Evolutionary conservation across 352 stramenopile genomes (phyloP), one percentile per base, ranked within the genome.

Genomic region (Phytopythium montanum): DNA sequence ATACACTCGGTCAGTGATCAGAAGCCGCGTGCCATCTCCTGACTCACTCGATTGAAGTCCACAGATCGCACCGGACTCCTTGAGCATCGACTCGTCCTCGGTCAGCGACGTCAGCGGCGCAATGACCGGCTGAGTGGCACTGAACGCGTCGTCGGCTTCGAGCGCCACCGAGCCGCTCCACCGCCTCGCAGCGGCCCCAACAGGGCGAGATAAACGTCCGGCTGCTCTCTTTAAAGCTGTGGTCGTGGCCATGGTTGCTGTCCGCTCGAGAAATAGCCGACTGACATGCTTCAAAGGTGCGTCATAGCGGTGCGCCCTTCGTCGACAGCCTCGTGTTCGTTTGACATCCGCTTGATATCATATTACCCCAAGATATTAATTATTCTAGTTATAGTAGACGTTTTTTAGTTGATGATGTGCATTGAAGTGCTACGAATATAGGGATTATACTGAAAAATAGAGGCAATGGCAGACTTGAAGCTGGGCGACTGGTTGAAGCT

Each of bases 81-180:
- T 83, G 63, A 94, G 91, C 81, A 94, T 90, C 26, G 74, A 59
- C 54, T 94, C 84, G 16, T 94, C 84, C 34, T 91, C 84, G 3
- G 78, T 88, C 21, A 94, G 68, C 49, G 87, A 41, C 13, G 79
- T 89, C 13, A 94, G 73, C 34, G 84, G 84, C 65, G 31, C 28
- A 59, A 45, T 28, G 13, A 44, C 52, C 1, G 51, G 23, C 36
- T 12, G 26, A 1, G 56, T 23, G 60, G 56, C 51, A 60, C 54
- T 23, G n/a, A 49, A 21, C 26, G n/a, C 52, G 5, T 58, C 33
- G 23, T 48, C 52, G 52, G 16, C 36, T 13, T 58, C 52, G 13
- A 58, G 14, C 13, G 52, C 52, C 52, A 58, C 21, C 21, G 52
- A 49, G 38, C 52, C 38, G 1, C 36, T n/a, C 52, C 52, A 58